These are phyloP conservation scores for Suhomyces coccinellae DNA, from an alignment of 1,139 yeast species.

Conservation along the genomic window DNA sequence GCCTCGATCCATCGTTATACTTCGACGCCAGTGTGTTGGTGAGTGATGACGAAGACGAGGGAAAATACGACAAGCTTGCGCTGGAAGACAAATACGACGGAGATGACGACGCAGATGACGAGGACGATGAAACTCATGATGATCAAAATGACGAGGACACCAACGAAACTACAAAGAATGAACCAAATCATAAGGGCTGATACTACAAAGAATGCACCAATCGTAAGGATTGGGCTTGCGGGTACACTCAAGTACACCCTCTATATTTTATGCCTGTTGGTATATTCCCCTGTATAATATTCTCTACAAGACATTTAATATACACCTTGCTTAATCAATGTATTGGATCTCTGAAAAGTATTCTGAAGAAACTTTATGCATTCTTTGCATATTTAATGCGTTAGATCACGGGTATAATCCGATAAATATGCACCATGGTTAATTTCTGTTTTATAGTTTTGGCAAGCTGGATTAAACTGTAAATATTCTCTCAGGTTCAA, in stretches of 20 bases:
- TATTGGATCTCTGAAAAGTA: no score
- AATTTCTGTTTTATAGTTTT: no score
- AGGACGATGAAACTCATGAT: constrained; percentile 4
- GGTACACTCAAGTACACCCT: no score
- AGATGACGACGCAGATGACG: constrained; percentile 12
- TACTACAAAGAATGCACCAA: not conserved
- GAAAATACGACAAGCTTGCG: constrained; percentile 14
- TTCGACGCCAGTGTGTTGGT: constrained; percentile 67
- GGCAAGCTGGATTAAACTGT: no score
- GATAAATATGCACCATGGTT: no score
- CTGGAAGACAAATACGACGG: constrained; percentile 13
- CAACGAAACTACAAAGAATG: constrained; percentile 2
- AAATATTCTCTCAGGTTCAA: no score
- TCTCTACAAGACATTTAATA: not conserved
- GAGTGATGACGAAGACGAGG: constrained; percentile 41
- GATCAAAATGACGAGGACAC: constrained; percentile 5
- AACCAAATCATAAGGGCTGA: constrained; percentile 1
- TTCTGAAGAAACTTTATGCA: no score
- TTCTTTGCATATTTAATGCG: no score
- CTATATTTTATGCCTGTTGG: not conserved
- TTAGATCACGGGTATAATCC: no score
- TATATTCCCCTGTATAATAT: constrained; percentile 1
- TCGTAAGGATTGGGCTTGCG: no score
- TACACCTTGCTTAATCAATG: no score
- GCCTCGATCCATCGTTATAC: constrained; percentile 80